phyloP scores from a whole-genome alignment of 2,329 filamentous ascomycete species.

The Hyphodiscus sp. region DNA sequence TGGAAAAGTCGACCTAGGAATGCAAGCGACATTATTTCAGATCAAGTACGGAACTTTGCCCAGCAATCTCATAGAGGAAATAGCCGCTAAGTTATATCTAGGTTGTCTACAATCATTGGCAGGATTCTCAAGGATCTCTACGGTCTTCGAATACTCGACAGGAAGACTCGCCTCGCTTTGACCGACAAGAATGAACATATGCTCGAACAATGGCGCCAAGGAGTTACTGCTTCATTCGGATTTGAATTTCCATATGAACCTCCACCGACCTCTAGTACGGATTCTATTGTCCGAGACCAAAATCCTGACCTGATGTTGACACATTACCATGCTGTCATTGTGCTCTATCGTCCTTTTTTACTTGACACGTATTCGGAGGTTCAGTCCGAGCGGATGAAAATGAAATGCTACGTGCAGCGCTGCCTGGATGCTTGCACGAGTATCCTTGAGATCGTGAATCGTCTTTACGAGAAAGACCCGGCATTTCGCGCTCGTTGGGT shows the following conservation, averaged over 20 bases:
- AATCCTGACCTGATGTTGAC: conserved; percentile 32
- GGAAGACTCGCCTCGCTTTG: conserved; percentile 30
- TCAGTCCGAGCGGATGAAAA: conserved; percentile 3
- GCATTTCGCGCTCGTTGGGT: conserved; percentile 39
- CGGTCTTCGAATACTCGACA: conserved; percentile 28
- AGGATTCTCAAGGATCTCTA: conserved; percentile 40
- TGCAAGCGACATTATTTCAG: conserved; percentile 36
- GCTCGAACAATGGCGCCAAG: conserved; percentile 39
- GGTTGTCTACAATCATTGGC: conserved; percentile 38
- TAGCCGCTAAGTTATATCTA: conserved; percentile 6
- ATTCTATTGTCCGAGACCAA: conserved; percentile 42
- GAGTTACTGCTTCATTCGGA: conserved; percentile 38
- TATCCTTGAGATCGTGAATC: conserved; percentile 34
- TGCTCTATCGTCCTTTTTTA: conserved; percentile 30
- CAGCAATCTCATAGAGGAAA: neutral
- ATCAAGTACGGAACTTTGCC: too few relatives aligned
- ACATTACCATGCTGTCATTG: conserved; percentile 31
- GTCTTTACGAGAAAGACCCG: conserved; percentile 31
- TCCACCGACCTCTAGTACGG: conserved; percentile 37
- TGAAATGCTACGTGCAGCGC: conserved; percentile 1
- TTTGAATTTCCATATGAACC: conserved; percentile 35
- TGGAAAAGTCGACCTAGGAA: conserved; percentile 30
- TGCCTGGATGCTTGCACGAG: conserved; percentile 37
- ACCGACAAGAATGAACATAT: conserved; percentile 37
- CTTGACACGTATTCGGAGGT: conserved; percentile 26